Conservation (phyloP, 768 basidiomycete species). For the Terana coerulea region DNA sequence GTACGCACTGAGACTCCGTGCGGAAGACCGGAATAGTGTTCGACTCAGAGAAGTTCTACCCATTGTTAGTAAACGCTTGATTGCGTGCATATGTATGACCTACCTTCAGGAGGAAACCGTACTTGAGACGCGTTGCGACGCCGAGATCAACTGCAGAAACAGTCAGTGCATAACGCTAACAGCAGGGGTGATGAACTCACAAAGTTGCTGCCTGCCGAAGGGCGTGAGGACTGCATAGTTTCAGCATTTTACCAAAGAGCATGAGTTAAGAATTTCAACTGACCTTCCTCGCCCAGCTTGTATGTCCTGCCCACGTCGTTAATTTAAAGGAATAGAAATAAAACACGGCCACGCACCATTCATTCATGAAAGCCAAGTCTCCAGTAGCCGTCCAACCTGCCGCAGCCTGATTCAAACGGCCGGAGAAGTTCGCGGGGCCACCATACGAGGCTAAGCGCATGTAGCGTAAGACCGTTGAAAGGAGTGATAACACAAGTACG, state of each 20-base stretch:
- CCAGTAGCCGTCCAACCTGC: constrained; percentile 63
- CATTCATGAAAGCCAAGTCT: constrained; percentile 70
- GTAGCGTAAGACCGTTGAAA: neutral
- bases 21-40: constrained; percentile 46
- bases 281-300: constrained; percentile 85
- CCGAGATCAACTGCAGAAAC: constrained; percentile 34
- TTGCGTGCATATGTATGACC: constrained; percentile 9
- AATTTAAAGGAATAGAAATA: constrained; percentile 1
- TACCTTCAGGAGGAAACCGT: constrained; percentile 38
- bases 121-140: constrained; percentile 40
- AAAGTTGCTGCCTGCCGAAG: constrained; percentile 84
- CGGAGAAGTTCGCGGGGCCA: constrained; percentile 54
- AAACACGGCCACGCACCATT: constrained; percentile 56
- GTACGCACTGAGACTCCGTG: constrained; percentile 43
- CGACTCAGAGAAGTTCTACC: constrained; percentile 36
- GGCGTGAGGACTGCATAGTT: constrained; percentile 69
- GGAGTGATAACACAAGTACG: neutral
- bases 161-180: neutral
- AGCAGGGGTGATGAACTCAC: constrained; percentile 34
- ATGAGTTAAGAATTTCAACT: constrained; percentile 2
- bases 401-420: constrained; percentile 51
- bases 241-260: neutral
- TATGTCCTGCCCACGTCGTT: constrained; percentile 57
- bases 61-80: too few relatives aligned
- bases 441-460: constrained; percentile 48